Evolutionary conservation across 768 basidiomycete genomes (phyloP), one percentile per base, ranked within the genome.

Genomic region (Tylopilus plumbeoviolaceoides): DNA sequence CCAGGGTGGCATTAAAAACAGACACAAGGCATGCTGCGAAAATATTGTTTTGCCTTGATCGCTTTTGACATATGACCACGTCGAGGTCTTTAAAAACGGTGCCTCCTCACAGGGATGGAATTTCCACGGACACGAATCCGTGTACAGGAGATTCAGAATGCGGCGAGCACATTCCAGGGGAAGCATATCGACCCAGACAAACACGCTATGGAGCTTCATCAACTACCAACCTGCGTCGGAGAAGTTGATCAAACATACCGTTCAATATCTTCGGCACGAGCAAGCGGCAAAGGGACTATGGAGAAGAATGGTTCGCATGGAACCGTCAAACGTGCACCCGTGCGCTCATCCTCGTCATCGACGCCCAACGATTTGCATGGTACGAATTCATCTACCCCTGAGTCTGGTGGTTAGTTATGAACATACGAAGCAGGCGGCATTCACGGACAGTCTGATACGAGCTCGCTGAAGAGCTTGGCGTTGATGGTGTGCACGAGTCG

Each of bases 121-220:
- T 8, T 58, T 63, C 67, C 70, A 77, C 7, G 63, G 49, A 11
- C 39, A 48, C 2, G 67, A 62, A 36, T 66, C 59, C 9, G 62
- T 63, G 41, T 65, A 70, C 21, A 68, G 47, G 23, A 73, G 53
- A 44, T 69, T 70, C 50, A 77, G 56, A 23, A 74, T 53, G 27
- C 72, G 70, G 59, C 79, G 77, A 14, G 73, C 71, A 9, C 78
- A 83, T 60, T 75, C 73, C 21, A 85, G 63, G 5, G 82, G 80
- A 44, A 80, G 72, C 51, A 73, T 72, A 25, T 74, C 72, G 15
- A 83, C 58, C 82, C 82, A 84, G 23, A 70, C 64, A 21, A 69
- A 63, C 38, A 82, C 63, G 28, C 82, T 83, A 47, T 23, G 20
- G 9, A 45, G 15, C 20, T 38, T 31, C 3, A 27, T 57, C 35